A percentile compares a stretch with the other conserved stretches of the same genome.
These are phyloP conservation scores for Chloranthus sessilifolius DNA, from an alignment of 164 flowering plant species.

Conservation along the genomic window DNA sequence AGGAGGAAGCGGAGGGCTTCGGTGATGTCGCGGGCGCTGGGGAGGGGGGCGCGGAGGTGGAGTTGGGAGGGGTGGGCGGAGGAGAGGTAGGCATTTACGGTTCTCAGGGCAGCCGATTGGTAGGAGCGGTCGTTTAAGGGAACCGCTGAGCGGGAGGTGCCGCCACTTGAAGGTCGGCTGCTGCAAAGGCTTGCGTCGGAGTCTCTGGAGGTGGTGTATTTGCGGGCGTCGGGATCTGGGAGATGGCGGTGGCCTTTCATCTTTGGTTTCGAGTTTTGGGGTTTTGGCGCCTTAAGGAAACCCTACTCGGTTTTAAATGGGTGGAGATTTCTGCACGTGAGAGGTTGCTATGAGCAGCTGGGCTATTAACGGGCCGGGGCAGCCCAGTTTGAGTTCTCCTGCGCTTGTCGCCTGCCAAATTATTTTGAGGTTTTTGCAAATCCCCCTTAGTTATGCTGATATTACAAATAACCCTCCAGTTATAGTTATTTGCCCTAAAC, in stretches of 20 bases:
- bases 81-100: conserved; percentile 59
- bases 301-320: no score
- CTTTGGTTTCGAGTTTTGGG: no score
- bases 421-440: no score
- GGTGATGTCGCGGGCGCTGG: conserved; percentile 64
- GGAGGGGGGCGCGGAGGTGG: conserved; percentile 45
- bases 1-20: conserved; percentile 47
- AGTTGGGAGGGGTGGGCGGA: conserved; percentile 41
- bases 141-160: conserved; percentile 21
- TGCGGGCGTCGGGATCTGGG: background rate
- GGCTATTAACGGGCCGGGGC: no score
- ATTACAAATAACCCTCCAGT: no score
- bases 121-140: conserved; percentile 43
- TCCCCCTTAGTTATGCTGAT: no score
- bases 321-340: no score
- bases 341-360: no score
- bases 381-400: no score
- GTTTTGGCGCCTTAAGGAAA: no score
- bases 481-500: no score
- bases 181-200: conserved; percentile 60
- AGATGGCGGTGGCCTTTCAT: conserved; percentile 5
- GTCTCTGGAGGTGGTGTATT: conserved; percentile 31
- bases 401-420: no score
- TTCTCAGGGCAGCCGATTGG: conserved; percentile 49
- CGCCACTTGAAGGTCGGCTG: conserved; percentile 45